These are phyloP conservation scores for Cutaneotrichosporon daszewskae DNA, from an alignment of 1,284 basidiomycete species.

Conservation along the genomic window DNA sequence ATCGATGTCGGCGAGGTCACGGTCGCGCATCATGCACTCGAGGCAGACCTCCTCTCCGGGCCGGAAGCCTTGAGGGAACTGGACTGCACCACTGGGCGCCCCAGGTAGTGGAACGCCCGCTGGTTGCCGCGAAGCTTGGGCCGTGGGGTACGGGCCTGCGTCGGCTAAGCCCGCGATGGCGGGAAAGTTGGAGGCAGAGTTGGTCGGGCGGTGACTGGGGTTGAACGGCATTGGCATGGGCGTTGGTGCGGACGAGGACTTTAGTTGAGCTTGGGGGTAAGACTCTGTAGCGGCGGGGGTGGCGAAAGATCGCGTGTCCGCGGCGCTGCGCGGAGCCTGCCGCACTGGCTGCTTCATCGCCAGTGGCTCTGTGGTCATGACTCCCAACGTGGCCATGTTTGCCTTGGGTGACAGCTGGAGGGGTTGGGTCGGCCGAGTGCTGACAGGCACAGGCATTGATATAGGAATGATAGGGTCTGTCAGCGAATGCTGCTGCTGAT, in stretches of 20 bases:
- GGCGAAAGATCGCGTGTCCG: not conserved
- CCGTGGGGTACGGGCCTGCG: slow-evolving; percentile 36
- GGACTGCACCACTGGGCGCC: not conserved
- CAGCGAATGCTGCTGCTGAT: slow-evolving; percentile 1
- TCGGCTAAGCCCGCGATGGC: slow-evolving; percentile 39
- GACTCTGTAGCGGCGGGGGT: not conserved
- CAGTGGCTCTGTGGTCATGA: not conserved
- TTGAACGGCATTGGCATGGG: slow-evolving; percentile 10
- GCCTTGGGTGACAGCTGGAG: slow-evolving; percentile 1
- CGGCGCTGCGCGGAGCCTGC: not conserved
- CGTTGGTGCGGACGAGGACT: slow-evolving; percentile 2
- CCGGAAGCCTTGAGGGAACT: slow-evolving; percentile 1
- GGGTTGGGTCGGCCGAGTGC: not conserved
- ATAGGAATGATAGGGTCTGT: slow-evolving; percentile 11
- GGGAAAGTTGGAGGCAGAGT: slow-evolving; percentile 37
- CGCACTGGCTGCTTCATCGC: not conserved
- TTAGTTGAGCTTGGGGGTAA: slow-evolving; percentile 1
- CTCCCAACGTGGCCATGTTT: slow-evolving; percentile 2
- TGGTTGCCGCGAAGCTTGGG: not conserved
- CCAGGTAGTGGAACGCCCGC: not conserved
- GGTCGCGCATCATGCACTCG: slow-evolving; percentile 98
- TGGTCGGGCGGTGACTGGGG: slow-evolving; percentile 24
- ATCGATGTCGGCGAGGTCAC: slow-evolving; percentile 94
- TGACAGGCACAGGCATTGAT: slow-evolving; percentile 9
- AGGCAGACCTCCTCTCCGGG: slow-evolving; percentile 70